phyloP scores from a whole-genome alignment of 2,329 filamentous ascomycete genomes.

The Trichoderma harzianum region DNA sequence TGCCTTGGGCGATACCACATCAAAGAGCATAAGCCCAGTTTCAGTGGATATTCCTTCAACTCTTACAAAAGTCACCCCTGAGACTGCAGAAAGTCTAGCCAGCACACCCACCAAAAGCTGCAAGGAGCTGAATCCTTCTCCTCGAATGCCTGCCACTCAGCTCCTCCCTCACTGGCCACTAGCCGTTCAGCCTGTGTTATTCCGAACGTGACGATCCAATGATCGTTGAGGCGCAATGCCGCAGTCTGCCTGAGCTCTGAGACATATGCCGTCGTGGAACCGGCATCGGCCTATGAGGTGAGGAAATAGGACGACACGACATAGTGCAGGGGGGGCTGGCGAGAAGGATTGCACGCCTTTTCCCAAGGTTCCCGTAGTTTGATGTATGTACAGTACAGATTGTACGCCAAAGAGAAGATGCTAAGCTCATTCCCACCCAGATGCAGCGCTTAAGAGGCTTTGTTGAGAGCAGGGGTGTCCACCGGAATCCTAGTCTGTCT shows the following conservation, averaged over 20 bases:
- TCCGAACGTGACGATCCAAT: background rate
- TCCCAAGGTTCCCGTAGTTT: background rate
- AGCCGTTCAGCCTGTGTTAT: background rate
- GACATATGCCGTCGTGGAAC: background rate
- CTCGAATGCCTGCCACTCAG: background rate
- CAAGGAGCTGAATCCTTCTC: conserved; percentile 8
- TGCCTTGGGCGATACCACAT: background rate
- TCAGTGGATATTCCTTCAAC: background rate
- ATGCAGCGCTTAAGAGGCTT: conserved; percentile 5
- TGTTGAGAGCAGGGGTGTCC: background rate
- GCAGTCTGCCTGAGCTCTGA: background rate
- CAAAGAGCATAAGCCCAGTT: background rate
- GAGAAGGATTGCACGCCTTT: background rate
- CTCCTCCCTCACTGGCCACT: background rate
- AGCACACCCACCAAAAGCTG: background rate
- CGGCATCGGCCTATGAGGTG: background rate
- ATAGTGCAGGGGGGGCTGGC: background rate
- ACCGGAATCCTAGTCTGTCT: background rate
- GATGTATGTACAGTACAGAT: background rate
- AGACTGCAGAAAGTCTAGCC: background rate
- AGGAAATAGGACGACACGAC: background rate
- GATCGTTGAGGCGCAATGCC: background rate
- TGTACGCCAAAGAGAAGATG: background rate
- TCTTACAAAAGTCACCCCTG: background rate
- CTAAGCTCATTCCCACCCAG: background rate